A percentile compares a stretch with the other conserved stretches of the same genome.
Conservation (phyloP, 2,329 filamentous ascomycete genomes). For the Metarhizium brunneum region DNA sequence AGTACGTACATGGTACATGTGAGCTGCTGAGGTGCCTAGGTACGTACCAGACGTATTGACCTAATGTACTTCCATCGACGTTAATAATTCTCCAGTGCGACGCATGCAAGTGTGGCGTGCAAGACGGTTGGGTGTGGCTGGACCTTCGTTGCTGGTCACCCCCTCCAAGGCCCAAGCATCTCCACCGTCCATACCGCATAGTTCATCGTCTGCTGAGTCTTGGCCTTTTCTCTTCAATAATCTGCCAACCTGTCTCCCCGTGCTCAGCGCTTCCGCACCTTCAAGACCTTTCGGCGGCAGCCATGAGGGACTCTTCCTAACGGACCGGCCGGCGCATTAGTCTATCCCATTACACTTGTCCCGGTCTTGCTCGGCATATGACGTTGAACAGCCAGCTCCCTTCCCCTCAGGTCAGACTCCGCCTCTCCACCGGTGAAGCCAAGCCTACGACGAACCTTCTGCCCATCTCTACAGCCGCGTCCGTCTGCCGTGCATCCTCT, state of each 20-base stretch:
- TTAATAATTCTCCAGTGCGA: no score
- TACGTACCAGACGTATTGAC: no score
- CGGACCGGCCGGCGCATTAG: not conserved
- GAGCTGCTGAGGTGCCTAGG: no score
- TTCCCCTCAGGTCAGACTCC: not conserved
- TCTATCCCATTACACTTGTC: not conserved
- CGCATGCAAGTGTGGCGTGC: no score
- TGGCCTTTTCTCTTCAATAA: not conserved
- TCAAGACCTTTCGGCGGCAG: not conserved
- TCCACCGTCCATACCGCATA: not conserved
- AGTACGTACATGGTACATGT: no score
- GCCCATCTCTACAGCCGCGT: not conserved
- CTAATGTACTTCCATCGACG: no score
- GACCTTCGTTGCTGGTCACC: no score
- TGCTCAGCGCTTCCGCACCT: not conserved
- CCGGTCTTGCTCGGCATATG: not conserved
- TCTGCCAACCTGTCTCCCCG: not conserved
- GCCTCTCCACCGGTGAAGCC: not conserved
- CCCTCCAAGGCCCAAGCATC: not conserved
- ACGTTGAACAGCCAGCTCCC: not conserved
- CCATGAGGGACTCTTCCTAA: constrained; percentile 6
- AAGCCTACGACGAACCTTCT: not conserved
- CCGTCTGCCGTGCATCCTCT: not conserved
- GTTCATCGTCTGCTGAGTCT: not conserved
- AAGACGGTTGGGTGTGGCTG: no score